Evolutionary conservation across 2,329 filamentous ascomycete species (phyloP).

Genomic region (Alternaria novae-zelandiae): DNA sequence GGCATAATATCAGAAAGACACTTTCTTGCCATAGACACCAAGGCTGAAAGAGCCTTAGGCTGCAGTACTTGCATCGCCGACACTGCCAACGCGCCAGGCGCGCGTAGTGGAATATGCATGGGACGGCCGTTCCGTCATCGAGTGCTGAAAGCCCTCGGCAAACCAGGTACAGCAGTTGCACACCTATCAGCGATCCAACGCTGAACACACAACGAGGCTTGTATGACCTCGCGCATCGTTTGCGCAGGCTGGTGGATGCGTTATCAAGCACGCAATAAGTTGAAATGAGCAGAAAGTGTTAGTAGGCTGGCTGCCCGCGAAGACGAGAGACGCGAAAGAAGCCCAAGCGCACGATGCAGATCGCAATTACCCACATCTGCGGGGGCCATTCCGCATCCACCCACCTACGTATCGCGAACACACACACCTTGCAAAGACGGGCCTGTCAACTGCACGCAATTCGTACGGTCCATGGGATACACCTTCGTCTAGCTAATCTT

Average conservation of each 20-base stretch:
- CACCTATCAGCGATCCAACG: not conserved
- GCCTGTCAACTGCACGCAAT: not conserved
- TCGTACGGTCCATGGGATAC: not conserved
- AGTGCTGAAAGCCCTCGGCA: not conserved
- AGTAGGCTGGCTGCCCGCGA: not conserved
- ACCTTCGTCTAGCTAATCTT: not conserved
- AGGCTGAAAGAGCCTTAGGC: not conserved
- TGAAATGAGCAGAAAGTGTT: not conserved
- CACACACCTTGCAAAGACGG: not conserved
- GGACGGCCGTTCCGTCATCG: not conserved
- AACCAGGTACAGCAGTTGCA: not conserved
- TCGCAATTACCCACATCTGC: not conserved
- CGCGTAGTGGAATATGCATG: not conserved
- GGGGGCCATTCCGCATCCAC: not conserved
- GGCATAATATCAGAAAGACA: not conserved
- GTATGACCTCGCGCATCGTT: not conserved
- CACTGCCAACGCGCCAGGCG: not conserved
- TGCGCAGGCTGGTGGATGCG: not conserved
- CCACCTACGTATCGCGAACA: not conserved
- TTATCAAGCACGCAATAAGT: not conserved
- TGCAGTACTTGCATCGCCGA: not conserved
- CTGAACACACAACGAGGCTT: not conserved
- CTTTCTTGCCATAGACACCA: not conserved
- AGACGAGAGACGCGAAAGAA: not conserved
- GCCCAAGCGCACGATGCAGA: not conserved